Percentiles rank a stretch among this genome's conserved stretches.
These are phyloP conservation scores for Xanthoconium purpureum DNA, from an alignment of 768 basidiomycete genomes.

Conservation along the genomic window DNA sequence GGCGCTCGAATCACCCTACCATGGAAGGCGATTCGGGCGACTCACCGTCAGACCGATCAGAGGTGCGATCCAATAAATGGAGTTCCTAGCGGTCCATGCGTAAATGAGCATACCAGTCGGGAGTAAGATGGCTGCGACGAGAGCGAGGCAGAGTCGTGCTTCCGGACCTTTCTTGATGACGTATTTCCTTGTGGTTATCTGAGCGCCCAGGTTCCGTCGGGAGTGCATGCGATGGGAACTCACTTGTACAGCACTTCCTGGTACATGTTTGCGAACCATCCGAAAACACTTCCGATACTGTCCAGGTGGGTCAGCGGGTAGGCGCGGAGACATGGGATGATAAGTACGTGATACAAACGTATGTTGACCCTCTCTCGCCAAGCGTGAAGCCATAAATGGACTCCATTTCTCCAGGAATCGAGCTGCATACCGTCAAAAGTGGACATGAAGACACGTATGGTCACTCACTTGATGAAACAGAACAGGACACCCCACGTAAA, in stretches of 20 bases:
- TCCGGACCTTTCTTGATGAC: slow-evolving; percentile 41
- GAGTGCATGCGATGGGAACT: slow-evolving; percentile 9
- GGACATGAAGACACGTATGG: background rate
- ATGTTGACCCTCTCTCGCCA: slow-evolving; percentile 59
- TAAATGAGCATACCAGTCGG: slow-evolving; percentile 69
- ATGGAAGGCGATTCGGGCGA: background rate
- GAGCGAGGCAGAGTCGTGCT: slow-evolving; percentile 59
- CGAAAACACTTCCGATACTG: slow-evolving; percentile 56
- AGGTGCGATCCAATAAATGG: slow-evolving; percentile 57
- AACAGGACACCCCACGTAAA: slow-evolving; percentile 77
- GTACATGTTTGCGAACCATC: slow-evolving; percentile 43
- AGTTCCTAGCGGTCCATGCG: slow-evolving; percentile 59
- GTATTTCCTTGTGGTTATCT: slow-evolving; percentile 26
- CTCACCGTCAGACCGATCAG: slow-evolving; percentile 27
- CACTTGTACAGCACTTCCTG: slow-evolving; percentile 53
- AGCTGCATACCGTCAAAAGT: slow-evolving; percentile 34
- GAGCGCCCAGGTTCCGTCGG: background rate
- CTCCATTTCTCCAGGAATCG: slow-evolving; percentile 54
- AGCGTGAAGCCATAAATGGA: slow-evolving; percentile 56
- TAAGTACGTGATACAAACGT: slow-evolving; percentile 53
- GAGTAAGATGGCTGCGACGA: slow-evolving; percentile 50
- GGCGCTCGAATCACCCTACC: background rate
- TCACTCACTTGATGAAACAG: slow-evolving; percentile 55
- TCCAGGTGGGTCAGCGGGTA: background rate
- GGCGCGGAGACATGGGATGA: background rate